Conservation (phyloP, 805 yeast species). For the Candida maesae region DNA sequence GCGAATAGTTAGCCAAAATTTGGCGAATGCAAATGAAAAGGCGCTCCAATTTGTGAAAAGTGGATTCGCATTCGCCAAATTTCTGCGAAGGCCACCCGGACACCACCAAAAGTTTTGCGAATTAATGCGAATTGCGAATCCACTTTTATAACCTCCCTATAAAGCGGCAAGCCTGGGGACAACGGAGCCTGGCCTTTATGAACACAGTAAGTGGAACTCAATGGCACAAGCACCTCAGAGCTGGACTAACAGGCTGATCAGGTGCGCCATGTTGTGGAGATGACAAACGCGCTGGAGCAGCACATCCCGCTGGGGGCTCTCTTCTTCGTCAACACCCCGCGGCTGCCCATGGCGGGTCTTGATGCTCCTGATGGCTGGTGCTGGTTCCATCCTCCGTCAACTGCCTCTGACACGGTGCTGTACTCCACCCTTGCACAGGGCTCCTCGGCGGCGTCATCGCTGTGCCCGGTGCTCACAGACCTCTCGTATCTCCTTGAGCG, state of each 20-base stretch:
- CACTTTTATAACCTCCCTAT: no score
- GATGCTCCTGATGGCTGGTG: conserved; percentile 45
- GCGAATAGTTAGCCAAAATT: no score
- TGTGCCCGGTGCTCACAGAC: conserved; percentile 30
- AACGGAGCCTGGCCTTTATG: background rate
- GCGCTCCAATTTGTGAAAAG: no score
- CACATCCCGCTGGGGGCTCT: conserved; percentile 49
- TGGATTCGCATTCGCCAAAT: no score
- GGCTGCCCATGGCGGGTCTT: conserved; percentile 33
- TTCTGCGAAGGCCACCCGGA: no score
- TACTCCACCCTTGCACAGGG: conserved; percentile 9
- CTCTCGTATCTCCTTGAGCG: conserved; percentile 41
- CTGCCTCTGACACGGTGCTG: conserved; percentile 11
- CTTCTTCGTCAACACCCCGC: conserved; percentile 41
- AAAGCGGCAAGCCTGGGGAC: no score
- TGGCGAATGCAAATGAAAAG: no score
- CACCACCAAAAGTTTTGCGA: no score
- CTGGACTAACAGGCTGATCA: background rate
- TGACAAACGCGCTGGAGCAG: conserved; percentile 17
- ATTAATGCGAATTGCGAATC: no score
- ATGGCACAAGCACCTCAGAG: no score
- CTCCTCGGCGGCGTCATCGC: conserved; percentile 14
- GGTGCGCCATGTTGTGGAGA: conserved; percentile 16
- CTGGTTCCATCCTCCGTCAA: conserved; percentile 51
- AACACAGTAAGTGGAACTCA: background rate